phyloP scores from a whole-genome alignment of 2,329 filamentous ascomycete genomes.

The Diaporthe sp. region DNA sequence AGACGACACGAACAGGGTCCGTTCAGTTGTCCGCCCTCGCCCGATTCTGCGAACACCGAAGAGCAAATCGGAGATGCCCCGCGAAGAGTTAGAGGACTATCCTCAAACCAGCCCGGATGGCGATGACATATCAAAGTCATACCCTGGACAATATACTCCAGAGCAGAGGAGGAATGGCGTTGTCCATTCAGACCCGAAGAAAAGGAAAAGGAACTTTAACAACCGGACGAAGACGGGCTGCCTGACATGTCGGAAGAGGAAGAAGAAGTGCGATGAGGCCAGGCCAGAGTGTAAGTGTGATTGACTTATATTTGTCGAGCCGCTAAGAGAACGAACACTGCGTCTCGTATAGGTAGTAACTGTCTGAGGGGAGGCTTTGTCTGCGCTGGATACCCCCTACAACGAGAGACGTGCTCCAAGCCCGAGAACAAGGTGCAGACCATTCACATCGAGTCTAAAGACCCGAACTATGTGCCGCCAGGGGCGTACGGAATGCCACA shows the following conservation, averaged over 20 bases:
- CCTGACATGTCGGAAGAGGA: constrained; percentile 88
- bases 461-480: constrained; percentile 70
- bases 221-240: constrained; percentile 97
- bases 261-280: constrained; percentile 98
- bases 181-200: constrained; percentile 72
- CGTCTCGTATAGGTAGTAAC: constrained; percentile 74
- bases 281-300: constrained; percentile 85
- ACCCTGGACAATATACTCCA: constrained; percentile 56
- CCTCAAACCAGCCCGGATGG: constrained; percentile 64
- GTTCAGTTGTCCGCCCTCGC: constrained; percentile 59
- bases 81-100: constrained; percentile 60
- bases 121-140: constrained; percentile 56
- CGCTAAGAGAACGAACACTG: neutral
- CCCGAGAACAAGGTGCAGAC: constrained; percentile 75
- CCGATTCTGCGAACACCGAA: constrained; percentile 59
- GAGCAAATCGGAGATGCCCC: constrained; percentile 60
- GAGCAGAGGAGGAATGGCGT: constrained; percentile 60
- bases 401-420: constrained; percentile 82
- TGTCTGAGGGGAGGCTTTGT: constrained; percentile 90
- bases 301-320: neutral
- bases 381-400: constrained; percentile 90
- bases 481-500: constrained; percentile 72
- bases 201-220: constrained; percentile 85
- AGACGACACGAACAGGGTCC: constrained; percentile 57
- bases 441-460: constrained; percentile 86